phyloP scores from a whole-genome alignment of 1,284 basidiomycete species.

The Rhodotorula sp. region DNA sequence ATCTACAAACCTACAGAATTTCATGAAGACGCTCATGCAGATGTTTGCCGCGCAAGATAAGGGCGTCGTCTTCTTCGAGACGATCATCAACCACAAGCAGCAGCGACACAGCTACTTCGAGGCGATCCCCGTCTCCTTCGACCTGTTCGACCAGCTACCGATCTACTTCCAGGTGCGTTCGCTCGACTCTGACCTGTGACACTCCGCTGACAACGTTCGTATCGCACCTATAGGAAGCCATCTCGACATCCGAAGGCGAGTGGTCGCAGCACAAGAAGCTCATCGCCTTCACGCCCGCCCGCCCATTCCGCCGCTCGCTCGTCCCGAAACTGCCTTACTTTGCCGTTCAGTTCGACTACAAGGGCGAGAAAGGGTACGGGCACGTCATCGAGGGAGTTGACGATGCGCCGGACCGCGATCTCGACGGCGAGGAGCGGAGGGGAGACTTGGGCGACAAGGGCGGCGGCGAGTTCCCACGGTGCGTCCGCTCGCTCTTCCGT shows the following conservation, averaged over 20 bases:
- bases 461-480: slow-evolving; percentile 83
- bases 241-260: slow-evolving; percentile 84
- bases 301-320: slow-evolving; percentile 85
- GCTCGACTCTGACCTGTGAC: too few relatives aligned
- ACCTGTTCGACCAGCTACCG: slow-evolving; percentile 76
- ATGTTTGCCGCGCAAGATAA: slow-evolving; percentile 82
- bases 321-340: slow-evolving; percentile 97
- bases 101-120: slow-evolving; percentile 93
- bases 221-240: slow-evolving; percentile 66
- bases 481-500: slow-evolving; percentile 45
- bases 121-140: slow-evolving; percentile 80
- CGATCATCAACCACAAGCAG: slow-evolving; percentile 75
- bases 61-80: slow-evolving; percentile 91
- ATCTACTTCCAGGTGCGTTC: slow-evolving; percentile 80
- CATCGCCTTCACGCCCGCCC: slow-evolving; percentile 76
- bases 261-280: slow-evolving; percentile 97
- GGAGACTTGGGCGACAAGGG: slow-evolving; percentile 79
- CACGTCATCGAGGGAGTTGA: slow-evolving; percentile 90
- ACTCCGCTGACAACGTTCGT: too few relatives aligned
- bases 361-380: slow-evolving; percentile 93
- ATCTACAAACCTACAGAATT: slow-evolving; percentile 63
- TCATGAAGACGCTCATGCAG: slow-evolving; percentile 96
- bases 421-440: slow-evolving; percentile 59
- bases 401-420: slow-evolving; percentile 56
- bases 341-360: slow-evolving; percentile 96